phyloP scores from a whole-genome alignment of 1,139 yeast genomes.

The Saccharomyces hybrid region DNA sequence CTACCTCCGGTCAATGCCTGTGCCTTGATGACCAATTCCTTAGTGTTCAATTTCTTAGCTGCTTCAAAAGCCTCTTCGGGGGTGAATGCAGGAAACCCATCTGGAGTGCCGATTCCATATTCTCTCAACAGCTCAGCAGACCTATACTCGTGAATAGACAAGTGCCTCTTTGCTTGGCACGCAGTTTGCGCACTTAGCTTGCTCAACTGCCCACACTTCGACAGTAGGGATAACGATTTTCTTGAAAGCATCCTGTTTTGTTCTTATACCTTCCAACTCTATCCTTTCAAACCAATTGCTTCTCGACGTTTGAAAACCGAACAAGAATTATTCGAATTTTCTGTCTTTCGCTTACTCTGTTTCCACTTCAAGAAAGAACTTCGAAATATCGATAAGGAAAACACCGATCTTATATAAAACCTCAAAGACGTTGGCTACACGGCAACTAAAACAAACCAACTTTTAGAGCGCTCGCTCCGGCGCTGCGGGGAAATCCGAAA shows the following conservation, averaged over 20 bases:
- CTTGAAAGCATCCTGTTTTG: not conserved
- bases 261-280: not conserved
- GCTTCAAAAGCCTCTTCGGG: conserved; percentile 80
- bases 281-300: no score
- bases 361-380: not conserved
- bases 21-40: conserved; percentile 88
- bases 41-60: conserved; percentile 51
- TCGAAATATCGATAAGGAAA: not conserved
- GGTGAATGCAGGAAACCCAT: conserved; percentile 85
- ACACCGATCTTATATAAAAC: not conserved
- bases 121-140: conserved; percentile 77
- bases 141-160: conserved; percentile 93
- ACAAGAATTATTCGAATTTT: no score
- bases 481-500: not conserved
- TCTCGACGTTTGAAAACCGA: no score
- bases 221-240: not conserved
- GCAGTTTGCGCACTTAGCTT: not conserved
- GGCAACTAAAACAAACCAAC: not conserved
- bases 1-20: conserved; percentile 99
- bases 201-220: not conserved
- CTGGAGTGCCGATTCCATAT: conserved; percentile 88
- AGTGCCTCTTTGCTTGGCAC: conserved; percentile 41
- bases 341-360: no score
- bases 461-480: not conserved
- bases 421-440: not conserved